Evolutionary conservation across 768 basidiomycete species (phyloP), one percentile per base, ranked within the genome.

Genomic region (Saitozyma sp.): DNA sequence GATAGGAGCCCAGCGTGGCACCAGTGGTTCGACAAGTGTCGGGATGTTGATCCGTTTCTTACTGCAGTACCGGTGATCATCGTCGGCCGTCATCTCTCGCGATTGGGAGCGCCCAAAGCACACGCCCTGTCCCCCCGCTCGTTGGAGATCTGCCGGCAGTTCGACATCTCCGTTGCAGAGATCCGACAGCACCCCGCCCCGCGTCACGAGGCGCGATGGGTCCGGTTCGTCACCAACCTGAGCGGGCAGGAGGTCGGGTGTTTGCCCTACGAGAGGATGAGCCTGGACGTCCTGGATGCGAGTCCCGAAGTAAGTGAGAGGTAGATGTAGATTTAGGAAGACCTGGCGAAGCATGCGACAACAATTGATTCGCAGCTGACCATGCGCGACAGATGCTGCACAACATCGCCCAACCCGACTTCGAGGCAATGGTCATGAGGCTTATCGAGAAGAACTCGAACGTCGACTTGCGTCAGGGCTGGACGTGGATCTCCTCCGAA

Each of bases 341-440:
- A 51, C 56, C 20, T 52, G 63, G 29, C 29, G 29, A 29, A 5
- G 29, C 5, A 29, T 29, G 29, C 29, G 29, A 5, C 29, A 29
- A 29, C 29, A 5, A 2, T 29, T 29, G 29, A 5, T 29, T 29
- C 29, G 2, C 5, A 29, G 29, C 29, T 29, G 29, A 29, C 29
- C 29, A 29, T 29, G 52, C 58, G 19, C 50, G 1, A 37, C n/a
- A 62, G 40, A 69, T 69, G 54, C 54, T 69, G 16, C 55, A 61
- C 13, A 69, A 69, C 17, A 61, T 61, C 14, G 48, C 60, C 8
- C 60, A 61, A 19, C 60, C 60, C 20, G 60, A 61, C 38, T 45
- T 61, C 7, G 50, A 61, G 54, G 50, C 38, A 6, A 29, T 61
- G n/a, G 49, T 61, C 13, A 19, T 16, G 6, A 45, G 60, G 5